Conservation (phyloP, 1,284 basidiomycete species). For the Marasmius sp. region DNA sequence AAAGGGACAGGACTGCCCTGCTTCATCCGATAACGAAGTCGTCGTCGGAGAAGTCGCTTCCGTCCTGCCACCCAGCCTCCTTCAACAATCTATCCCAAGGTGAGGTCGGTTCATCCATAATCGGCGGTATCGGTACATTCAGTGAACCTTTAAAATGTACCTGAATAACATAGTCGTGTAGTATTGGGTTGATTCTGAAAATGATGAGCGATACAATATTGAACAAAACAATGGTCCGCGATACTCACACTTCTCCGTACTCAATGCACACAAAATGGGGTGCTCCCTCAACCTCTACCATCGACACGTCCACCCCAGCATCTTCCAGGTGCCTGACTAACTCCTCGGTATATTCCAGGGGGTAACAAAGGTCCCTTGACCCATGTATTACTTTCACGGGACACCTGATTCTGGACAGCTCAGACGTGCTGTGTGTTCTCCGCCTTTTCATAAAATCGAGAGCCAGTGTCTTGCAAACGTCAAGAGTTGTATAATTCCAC, state of each 20-base stretch:
- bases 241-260: constrained; percentile 28
- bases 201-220: neutral
- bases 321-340: constrained; percentile 24
- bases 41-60: no score
- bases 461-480: constrained; percentile 1
- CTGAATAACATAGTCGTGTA: neutral
- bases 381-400: constrained; percentile 15
- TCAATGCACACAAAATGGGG: constrained; percentile 36
- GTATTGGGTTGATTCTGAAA: constrained; percentile 25
- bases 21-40: no score
- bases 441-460: constrained; percentile 11
- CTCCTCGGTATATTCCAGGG: constrained; percentile 20
- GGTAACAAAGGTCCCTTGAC: constrained; percentile 12
- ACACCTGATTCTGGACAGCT: constrained; percentile 11
- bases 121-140: no score
- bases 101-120: no score
- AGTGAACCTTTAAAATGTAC: no score
- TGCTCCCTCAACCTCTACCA: constrained; percentile 27
- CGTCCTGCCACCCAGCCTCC: no score
- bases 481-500: neutral
- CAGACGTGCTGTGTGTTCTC: constrained; percentile 1
- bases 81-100: no score
- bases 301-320: constrained; percentile 28
- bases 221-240: neutral
- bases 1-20: no score